Base-by-base conservation (phyloP, 176 grass and related monocot species). In the Eragrostis nindensis region DNA sequence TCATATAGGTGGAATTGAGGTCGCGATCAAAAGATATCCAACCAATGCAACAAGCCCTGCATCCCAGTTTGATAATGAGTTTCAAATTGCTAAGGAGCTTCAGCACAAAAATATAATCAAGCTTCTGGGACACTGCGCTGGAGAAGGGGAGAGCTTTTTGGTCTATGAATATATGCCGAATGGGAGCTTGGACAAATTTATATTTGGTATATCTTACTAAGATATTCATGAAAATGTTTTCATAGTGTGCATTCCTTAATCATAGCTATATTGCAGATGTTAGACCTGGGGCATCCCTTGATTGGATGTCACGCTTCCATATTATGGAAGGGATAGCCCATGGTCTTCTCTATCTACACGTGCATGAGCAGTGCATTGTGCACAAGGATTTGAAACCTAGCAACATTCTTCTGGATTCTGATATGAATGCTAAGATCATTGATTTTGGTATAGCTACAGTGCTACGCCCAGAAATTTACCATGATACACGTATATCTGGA, bases 351-450 rank as follows among this genome's bases (percentile, higher is more conserved):
- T 70, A 70, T 17, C 68, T 70, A 8, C 68, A 48, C 43, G 17
- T 14, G 0, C 44, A 48, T 47, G 22, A 70, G 24, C 25, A n/a
- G 15, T 36, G 29, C 42, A 78, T 78, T 65, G 60, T 79, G 11
- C 76, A 79, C 21, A 50, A 11, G 29, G 62, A 79, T 78, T n/a
- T 78, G 43, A 66, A 78, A 66, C 75, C 61, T 32, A 49, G 43
- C 60, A 78, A 78, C 27, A 79, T 79, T 66, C 45, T 79, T 17
- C 27, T 79, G 2, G 76, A 66, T 50, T 52, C 18, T 2, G 46
- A 67, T 53, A 66, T 79, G 76, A 66, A 42, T 54, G 6, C 62
- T 12, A 79, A 79, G 63, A 67, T 79, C 15, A 9, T 27, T 15
- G 77, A 79, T 41, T 79, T 78, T 68, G 77, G 63, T 17, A 26